Percentiles rank a stretch among this genome's conserved stretches.
Evolutionary conservation across 192 early-diverging fungal genomes (phyloP).

Genomic region (Jimgerdemannia flammicorona): DNA sequence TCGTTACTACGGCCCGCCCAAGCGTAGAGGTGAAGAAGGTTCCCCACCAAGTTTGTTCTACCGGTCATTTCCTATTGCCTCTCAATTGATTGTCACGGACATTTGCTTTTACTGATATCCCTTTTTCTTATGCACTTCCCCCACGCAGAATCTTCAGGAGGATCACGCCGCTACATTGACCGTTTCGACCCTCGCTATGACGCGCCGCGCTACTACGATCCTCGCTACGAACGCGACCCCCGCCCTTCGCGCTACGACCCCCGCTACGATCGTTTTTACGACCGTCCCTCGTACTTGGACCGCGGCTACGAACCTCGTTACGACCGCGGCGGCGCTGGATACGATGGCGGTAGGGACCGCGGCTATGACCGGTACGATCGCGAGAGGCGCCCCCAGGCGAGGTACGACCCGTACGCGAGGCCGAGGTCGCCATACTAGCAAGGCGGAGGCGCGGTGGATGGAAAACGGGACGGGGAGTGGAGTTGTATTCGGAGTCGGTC

Average conservation of each 20-base stretch:
- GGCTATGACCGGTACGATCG: slow-evolving; percentile 33
- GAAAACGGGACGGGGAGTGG: not conserved
- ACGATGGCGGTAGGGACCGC: not conserved
- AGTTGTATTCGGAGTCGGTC: not conserved
- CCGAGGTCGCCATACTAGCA: slow-evolving; percentile 32
- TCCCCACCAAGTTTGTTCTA: not conserved
- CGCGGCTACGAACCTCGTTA: slow-evolving; percentile 18
- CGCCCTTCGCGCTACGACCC: slow-evolving; percentile 30
- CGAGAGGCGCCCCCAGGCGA: slow-evolving; percentile 37
- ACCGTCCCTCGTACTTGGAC: slow-evolving; percentile 19
- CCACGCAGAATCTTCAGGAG: slow-evolving; percentile 4
- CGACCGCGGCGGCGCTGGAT: slow-evolving; percentile 9
- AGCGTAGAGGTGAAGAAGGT: slow-evolving; percentile 29
- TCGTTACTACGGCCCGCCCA: slow-evolving; percentile 73
- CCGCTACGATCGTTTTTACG: slow-evolving; percentile 35
- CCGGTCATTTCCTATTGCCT: not conserved
- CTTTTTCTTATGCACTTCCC: not conserved
- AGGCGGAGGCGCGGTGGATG: not conserved
- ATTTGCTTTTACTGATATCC: not conserved
- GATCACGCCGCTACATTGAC: slow-evolving; percentile 17
- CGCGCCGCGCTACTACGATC: slow-evolving; percentile 23
- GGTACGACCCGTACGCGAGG: slow-evolving; percentile 37
- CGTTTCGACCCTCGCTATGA: slow-evolving; percentile 22
- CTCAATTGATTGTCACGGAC: not conserved
- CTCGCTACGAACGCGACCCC: slow-evolving; percentile 30